Evolutionary conservation across 352 stramenopile species (phyloP).

Genomic region (Phytophthora quininea): DNA sequence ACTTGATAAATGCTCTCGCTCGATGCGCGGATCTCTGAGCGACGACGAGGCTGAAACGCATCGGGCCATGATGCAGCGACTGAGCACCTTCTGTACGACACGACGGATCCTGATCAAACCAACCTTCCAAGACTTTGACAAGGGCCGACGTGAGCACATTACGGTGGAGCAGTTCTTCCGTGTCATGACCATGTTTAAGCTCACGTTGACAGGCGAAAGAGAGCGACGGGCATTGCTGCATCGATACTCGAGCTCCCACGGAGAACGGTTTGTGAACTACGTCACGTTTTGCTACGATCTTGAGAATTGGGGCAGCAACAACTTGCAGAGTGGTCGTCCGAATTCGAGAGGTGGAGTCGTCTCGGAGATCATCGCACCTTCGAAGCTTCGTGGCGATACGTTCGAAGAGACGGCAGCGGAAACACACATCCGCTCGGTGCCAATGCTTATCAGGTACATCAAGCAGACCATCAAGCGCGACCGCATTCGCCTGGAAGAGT

Average conservation of each 20-base stretch:
- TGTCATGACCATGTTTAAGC: slow-evolving; percentile 81
- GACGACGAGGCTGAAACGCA: slow-evolving; percentile 53
- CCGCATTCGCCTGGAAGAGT: slow-evolving; percentile 82
- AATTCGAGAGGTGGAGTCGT: slow-evolving; percentile 48
- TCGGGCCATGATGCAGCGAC: slow-evolving; percentile 62
- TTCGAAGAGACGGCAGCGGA: slow-evolving; percentile 43
- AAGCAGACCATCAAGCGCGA: slow-evolving; percentile 84
- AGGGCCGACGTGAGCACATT: slow-evolving; percentile 73
- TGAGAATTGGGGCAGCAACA: slow-evolving; percentile 56
- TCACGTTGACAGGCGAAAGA: slow-evolving; percentile 51
- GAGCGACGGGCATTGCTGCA: slow-evolving; percentile 69
- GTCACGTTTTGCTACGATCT: slow-evolving; percentile 86
- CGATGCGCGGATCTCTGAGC: slow-evolving; percentile 59
- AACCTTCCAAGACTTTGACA: slow-evolving; percentile 86
- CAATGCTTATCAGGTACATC: slow-evolving; percentile 82
- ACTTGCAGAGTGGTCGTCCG: slow-evolving; percentile 38
- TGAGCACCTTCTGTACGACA: slow-evolving; percentile 63
- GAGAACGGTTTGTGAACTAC: slow-evolving; percentile 84
- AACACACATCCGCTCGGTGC: slow-evolving; percentile 50
- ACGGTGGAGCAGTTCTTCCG: slow-evolving; percentile 85
- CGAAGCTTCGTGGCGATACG: slow-evolving; percentile 41
- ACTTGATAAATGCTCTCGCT: slow-evolving; percentile 62
- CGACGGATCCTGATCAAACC: slow-evolving; percentile 79
- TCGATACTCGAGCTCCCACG: slow-evolving; percentile 73
- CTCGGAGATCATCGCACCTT: slow-evolving; percentile 67